A percentile compares a stretch with the other conserved stretches of the same genome.
phyloP scores from a whole-genome alignment of 2,329 filamentous ascomycete species.

The Neofusicoccum laricinum region DNA sequence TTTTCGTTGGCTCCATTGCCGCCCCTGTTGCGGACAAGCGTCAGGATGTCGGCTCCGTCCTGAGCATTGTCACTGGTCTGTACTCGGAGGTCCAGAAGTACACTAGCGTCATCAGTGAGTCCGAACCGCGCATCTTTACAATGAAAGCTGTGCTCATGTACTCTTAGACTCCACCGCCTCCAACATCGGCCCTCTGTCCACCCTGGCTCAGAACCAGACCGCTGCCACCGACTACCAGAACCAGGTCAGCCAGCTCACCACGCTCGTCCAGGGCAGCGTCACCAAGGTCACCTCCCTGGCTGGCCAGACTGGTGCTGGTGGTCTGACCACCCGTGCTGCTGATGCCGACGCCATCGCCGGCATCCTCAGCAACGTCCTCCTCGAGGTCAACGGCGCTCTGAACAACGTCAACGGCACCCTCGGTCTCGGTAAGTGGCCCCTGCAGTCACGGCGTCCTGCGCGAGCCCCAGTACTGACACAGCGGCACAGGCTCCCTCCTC shows the following conservation, averaged over 20 bases:
- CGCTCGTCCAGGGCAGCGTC: neutral
- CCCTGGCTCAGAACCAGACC: constrained; percentile 9
- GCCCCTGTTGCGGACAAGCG: constrained; percentile 14
- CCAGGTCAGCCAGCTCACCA: neutral
- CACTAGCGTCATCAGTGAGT: constrained; percentile 8
- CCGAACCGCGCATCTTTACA: neutral
- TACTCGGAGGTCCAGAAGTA: neutral
- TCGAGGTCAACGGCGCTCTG: constrained; percentile 13
- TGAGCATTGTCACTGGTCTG: neutral
- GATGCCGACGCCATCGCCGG: constrained; percentile 1
- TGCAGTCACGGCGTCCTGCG: no score
- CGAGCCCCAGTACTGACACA: neutral
- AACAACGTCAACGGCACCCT: constrained; percentile 2
- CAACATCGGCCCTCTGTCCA: neutral
- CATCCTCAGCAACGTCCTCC: constrained; percentile 6
- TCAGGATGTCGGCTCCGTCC: neutral
- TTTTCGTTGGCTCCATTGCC: constrained; percentile 13
- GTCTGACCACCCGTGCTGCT: neutral
- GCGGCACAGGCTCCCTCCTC: neutral
- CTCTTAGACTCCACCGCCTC: neutral
- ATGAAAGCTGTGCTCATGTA: neutral
- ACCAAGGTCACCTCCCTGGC: neutral
- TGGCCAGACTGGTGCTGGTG: neutral
- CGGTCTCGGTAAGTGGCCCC: constrained; percentile 11
- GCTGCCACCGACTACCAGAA: constrained; percentile 3